Evolutionary conservation across 1,284 basidiomycete species (phyloP).

Genomic region (Dichomitus squalens): DNA sequence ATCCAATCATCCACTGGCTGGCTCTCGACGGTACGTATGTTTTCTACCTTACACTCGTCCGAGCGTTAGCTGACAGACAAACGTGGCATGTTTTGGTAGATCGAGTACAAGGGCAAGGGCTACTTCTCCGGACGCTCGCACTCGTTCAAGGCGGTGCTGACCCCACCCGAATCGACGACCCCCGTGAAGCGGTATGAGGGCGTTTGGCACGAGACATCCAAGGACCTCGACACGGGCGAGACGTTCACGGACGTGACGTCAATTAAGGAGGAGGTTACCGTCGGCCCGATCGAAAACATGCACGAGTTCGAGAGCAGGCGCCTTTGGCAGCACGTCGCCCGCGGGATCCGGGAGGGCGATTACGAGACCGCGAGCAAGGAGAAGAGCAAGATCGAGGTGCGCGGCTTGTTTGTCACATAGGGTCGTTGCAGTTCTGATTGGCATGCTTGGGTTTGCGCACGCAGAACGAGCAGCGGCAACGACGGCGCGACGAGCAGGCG

Average conservation of each 20-base stretch:
- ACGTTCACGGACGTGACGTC: constrained; percentile 66
- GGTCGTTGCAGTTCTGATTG: not conserved
- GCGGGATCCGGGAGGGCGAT: constrained; percentile 89
- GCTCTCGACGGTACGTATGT: constrained; percentile 56
- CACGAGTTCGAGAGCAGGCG: constrained; percentile 86
- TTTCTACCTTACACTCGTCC: not conserved
- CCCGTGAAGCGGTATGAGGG: constrained; percentile 76
- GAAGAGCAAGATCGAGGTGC: constrained; percentile 91
- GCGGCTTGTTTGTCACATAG: constrained; percentile 18
- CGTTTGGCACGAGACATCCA: constrained; percentile 82
- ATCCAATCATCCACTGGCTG: constrained; percentile 84
- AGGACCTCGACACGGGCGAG: constrained; percentile 48
- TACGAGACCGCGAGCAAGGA: constrained; percentile 91
- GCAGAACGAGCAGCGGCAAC: constrained; percentile 91
- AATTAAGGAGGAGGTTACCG: constrained; percentile 76
- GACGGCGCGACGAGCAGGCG: constrained; percentile 82
- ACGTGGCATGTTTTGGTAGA: constrained; percentile 36
- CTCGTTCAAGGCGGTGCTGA: constrained; percentile 84
- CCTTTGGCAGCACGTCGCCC: constrained; percentile 87
- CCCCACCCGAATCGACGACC: constrained; percentile 43
- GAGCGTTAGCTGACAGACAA: not conserved
- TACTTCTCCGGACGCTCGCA: constrained; percentile 89
- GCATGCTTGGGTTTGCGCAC: not conserved
- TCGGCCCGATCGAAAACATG: constrained; percentile 62
- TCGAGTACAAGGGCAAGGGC: constrained; percentile 95